phyloP scores from a whole-genome alignment of 768 basidiomycete species.

The Tricholoma matsutake region DNA sequence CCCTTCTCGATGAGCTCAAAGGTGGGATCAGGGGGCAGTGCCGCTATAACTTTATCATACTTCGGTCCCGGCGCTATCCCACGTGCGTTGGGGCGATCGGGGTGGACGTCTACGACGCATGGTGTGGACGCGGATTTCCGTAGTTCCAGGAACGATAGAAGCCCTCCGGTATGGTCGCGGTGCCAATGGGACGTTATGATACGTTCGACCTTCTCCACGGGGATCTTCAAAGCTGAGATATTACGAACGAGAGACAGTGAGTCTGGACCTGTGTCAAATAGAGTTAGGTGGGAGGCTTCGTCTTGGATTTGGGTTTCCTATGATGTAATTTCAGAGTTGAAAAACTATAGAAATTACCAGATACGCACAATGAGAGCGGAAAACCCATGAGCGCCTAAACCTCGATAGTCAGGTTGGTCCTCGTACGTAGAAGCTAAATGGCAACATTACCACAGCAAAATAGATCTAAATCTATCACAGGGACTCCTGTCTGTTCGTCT shows the following conservation, averaged over 20 bases:
- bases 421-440: neutral
- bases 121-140: constrained; percentile 28
- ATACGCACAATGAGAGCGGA: constrained; percentile 69
- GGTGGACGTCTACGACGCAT: constrained; percentile 72
- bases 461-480: constrained; percentile 67
- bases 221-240: constrained; percentile 53
- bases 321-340: neutral
- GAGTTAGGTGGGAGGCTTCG: constrained; percentile 44
- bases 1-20: constrained; percentile 58
- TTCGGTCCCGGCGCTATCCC: constrained; percentile 69
- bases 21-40: constrained; percentile 68
- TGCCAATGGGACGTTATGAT: constrained; percentile 83
- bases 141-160: constrained; percentile 59
- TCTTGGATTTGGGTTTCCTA: constrained; percentile 58
- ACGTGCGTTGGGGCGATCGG: constrained; percentile 66
- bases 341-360: neutral
- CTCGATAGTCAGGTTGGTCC: neutral
- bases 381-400: constrained; percentile 77
- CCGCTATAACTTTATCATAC: constrained; percentile 52
- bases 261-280: constrained; percentile 88
- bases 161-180: constrained; percentile 70
- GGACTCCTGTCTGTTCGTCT: constrained; percentile 46
- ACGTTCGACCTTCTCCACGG: constrained; percentile 51
- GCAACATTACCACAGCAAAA: constrained; percentile 50
- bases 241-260: constrained; percentile 73